phyloP scores from a whole-genome alignment of 495 filamentous ascomycete genomes.

The Xylaria bambusicola region DNA sequence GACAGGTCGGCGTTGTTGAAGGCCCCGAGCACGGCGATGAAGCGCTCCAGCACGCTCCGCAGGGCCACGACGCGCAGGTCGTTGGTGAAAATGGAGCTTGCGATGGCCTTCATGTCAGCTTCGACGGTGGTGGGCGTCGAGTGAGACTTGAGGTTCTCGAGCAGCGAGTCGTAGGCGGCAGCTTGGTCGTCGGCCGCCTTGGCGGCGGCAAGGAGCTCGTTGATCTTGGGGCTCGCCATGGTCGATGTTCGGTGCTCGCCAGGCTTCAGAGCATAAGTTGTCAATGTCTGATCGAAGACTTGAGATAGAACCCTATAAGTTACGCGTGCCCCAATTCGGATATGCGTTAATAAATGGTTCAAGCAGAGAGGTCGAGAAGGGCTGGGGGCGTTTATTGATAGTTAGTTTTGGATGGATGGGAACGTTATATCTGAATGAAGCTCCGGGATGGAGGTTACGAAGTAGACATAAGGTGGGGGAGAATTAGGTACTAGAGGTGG shows the following conservation, averaged over 20 bases:
- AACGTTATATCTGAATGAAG: no score
- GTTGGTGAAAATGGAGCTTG: constrained; percentile 67
- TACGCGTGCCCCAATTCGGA: no score
- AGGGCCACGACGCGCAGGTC: constrained; percentile 71
- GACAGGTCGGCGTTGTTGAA: constrained; percentile 60
- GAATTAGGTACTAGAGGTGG: no score
- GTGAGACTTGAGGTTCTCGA: constrained; percentile 61
- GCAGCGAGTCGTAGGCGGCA: constrained; percentile 65
- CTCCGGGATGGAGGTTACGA: no score
- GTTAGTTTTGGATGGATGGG: no score
- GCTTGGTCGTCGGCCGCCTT: constrained; percentile 56
- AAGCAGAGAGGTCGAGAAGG: no score
- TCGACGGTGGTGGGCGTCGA: constrained; percentile 57
- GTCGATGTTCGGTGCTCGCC: neutral
- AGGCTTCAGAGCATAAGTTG: neutral
- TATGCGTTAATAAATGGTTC: no score
- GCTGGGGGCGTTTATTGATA: no score
- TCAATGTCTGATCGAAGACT: neutral
- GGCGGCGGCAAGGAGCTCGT: constrained; percentile 58
- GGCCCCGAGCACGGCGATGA: constrained; percentile 61
- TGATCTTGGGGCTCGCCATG: constrained; percentile 29
- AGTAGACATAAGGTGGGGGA: no score
- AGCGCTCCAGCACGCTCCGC: constrained; percentile 67
- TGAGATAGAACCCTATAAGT: no score
- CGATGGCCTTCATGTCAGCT: constrained; percentile 68